Evolutionary conservation across 306 rosid genomes (phyloP).

Genomic region (Ormosia emarginata): DNA sequence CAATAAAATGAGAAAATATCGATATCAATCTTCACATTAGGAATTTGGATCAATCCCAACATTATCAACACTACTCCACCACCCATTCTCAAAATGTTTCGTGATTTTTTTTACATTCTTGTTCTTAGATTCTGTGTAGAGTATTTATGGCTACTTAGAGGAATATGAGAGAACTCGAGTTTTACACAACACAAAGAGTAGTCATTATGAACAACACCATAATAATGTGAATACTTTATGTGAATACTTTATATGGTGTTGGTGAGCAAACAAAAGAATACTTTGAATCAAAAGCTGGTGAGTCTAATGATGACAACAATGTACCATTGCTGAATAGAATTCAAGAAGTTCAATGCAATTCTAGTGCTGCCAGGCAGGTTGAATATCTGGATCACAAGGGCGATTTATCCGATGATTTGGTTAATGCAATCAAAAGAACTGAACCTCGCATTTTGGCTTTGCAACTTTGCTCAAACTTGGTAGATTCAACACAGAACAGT

Average conservation of each 20-base stretch:
- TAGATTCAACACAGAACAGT: not conserved
- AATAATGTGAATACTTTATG: not conserved
- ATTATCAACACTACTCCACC: too few species aligned
- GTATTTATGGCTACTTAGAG: too few species aligned
- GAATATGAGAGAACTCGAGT: too few species aligned
- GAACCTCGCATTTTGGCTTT: constrained; percentile 59
- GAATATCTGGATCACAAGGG: constrained; percentile 28
- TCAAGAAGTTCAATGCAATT: too few species aligned
- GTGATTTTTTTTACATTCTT: too few species aligned
- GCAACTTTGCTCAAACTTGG: constrained; percentile 37
- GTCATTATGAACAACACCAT: constrained; percentile 5
- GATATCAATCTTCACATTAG: too few species aligned
- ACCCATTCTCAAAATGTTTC: too few species aligned
- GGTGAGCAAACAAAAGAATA: constrained; percentile 18
- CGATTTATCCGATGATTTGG: constrained; percentile 44
- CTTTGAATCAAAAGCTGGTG: not conserved
- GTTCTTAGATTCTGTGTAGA: too few species aligned
- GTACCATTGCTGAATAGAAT: not conserved
- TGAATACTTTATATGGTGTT: not conserved
- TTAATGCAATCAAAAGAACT: constrained; percentile 45
- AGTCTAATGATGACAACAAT: constrained; percentile 13
- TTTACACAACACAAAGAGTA: not conserved
- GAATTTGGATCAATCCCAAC: too few species aligned
- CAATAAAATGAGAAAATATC: too few species aligned
- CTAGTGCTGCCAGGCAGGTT: constrained; percentile 4